Percentiles rank a stretch among this genome's conserved stretches.
phyloP scores from a whole-genome alignment of 192 early-diverging fungal genomes.

The Podila epicladia region DNA sequence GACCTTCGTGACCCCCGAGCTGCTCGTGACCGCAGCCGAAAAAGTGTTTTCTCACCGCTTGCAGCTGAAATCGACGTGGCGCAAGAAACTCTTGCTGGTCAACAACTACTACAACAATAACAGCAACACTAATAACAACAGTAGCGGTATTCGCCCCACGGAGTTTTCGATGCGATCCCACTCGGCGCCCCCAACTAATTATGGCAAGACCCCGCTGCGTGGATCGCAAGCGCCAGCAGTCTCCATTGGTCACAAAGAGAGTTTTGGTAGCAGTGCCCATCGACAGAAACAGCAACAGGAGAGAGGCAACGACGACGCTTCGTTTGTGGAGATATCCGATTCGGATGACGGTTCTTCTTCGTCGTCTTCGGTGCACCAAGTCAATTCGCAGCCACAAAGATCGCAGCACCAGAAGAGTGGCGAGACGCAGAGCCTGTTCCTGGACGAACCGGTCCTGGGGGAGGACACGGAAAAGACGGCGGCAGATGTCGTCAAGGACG shows the following conservation, averaged over 20 bases:
- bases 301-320: constrained; percentile 14
- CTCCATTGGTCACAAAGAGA: background rate
- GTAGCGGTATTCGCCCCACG: too few species aligned
- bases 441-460: background rate
- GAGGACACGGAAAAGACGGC: constrained; percentile 24
- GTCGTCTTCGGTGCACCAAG: background rate
- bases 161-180: too few species aligned
- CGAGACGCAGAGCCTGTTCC: background rate
- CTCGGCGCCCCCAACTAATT: too few species aligned
- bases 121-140: too few species aligned
- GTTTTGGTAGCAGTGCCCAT: constrained; percentile 1
- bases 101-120: too few species aligned
- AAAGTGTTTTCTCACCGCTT: constrained; percentile 66
- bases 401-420: background rate
- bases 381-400: background rate
- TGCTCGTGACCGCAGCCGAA: constrained; percentile 62
- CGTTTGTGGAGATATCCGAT: constrained; percentile 30
- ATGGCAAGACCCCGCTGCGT: background rate
- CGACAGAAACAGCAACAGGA: background rate
- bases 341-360: constrained; percentile 12
- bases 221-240: background rate
- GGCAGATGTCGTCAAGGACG: constrained; percentile 28
- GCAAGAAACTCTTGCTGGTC: constrained; percentile 14
- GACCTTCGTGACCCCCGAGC: constrained; percentile 62
- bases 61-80: constrained; percentile 29